phyloP scores from a whole-genome alignment of 768 basidiomycete species.

The Tylopilus balloui region DNA sequence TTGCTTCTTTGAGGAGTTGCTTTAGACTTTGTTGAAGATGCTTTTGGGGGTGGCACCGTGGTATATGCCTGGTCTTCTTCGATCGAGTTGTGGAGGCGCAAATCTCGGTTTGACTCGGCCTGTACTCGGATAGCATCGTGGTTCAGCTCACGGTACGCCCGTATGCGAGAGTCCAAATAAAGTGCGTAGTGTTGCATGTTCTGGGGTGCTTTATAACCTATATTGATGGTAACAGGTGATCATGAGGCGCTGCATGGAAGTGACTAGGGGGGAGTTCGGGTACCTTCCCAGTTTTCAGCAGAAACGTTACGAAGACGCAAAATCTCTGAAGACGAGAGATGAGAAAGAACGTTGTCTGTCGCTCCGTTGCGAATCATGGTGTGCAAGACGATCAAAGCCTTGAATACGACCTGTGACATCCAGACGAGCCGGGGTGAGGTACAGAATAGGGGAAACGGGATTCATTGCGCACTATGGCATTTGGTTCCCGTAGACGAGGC shows the following conservation, averaged over 20 bases:
- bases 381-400: slow-evolving; percentile 91
- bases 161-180: slow-evolving; percentile 87
- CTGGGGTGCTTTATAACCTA: slow-evolving; percentile 82
- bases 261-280: slow-evolving; percentile 11
- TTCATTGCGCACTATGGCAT: slow-evolving; percentile 67
- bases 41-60: slow-evolving; percentile 26
- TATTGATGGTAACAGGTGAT: not conserved
- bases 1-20: slow-evolving; percentile 60
- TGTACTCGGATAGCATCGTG: slow-evolving; percentile 94
- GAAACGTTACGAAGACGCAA: slow-evolving; percentile 77
- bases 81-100: slow-evolving; percentile 58
- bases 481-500: slow-evolving; percentile 84
- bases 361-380: slow-evolving; percentile 96
- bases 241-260: not conserved
- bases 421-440: not conserved
- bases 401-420: slow-evolving; percentile 82
- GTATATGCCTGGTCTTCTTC: slow-evolving; percentile 50
- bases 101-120: slow-evolving; percentile 85
- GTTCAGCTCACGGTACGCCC: slow-evolving; percentile 82
- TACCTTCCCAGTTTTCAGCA: slow-evolving; percentile 86
- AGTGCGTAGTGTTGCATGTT: slow-evolving; percentile 83
- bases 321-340: slow-evolving; percentile 79
- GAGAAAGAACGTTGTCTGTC: slow-evolving; percentile 85
- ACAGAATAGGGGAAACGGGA: not conserved
- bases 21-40: slow-evolving; percentile 31